phyloP scores from a whole-genome alignment of 257 asterid genomes.

The Salvia hispanica region DNA sequence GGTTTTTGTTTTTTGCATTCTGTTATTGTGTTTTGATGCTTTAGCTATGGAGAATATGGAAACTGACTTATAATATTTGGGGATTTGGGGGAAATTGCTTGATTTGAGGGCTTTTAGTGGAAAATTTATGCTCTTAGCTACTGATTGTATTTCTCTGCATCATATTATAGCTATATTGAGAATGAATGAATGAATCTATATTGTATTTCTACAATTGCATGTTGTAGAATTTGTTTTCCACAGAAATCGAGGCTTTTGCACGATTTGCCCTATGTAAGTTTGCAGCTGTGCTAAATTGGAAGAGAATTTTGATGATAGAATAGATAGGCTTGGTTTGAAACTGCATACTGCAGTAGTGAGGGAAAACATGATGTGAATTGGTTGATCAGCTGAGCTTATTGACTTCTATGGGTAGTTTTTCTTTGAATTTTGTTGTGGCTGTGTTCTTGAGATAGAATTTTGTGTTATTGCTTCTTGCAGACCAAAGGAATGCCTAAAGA shows the following conservation, averaged over 20 bases:
- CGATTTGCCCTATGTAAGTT: too few species aligned
- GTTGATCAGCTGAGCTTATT: background rate
- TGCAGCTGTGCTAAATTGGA: background rate
- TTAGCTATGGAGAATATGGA: background rate
- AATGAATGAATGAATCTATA: background rate
- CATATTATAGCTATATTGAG: background rate
- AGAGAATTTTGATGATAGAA: background rate
- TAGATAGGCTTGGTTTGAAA: background rate
- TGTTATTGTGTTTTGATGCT: conserved; percentile 8
- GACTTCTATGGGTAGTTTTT: background rate
- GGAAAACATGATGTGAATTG: background rate
- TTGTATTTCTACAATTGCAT: too few species aligned
- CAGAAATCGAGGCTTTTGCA: background rate
- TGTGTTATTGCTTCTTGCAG: conserved; percentile 17
- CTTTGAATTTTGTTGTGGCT: background rate
- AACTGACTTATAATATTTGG: background rate
- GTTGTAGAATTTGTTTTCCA: background rate
- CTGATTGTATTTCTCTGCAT: too few species aligned
- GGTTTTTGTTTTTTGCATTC: background rate
- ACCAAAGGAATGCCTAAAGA: background rate
- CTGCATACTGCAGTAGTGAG: background rate
- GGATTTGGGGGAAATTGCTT: background rate
- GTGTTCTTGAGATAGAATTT: conserved; percentile 12
- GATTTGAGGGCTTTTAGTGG: background rate
- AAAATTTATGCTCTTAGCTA: background rate